phyloP scores from a whole-genome alignment of 345 rosid genomes.

The Ricinus communis region DNA sequence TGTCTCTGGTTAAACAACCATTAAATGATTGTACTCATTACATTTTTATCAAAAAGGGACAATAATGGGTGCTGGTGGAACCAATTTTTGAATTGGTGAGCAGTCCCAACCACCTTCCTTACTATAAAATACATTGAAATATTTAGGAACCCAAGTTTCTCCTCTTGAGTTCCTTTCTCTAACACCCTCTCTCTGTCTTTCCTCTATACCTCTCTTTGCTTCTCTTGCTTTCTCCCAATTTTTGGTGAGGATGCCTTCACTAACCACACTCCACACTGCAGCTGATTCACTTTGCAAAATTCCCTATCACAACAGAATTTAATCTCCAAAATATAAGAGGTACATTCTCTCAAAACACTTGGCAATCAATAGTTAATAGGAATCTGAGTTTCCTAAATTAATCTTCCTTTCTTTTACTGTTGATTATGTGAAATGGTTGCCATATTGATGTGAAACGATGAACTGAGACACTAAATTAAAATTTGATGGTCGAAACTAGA shows the following conservation, averaged over 20 bases:
- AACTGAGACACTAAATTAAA: too few relatives aligned
- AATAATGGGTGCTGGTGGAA: conserved; percentile 12
- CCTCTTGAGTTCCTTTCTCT: conserved; percentile 48
- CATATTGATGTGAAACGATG: too few relatives aligned
- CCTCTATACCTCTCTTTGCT: conserved; percentile 56
- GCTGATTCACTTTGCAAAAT: conserved; percentile 61
- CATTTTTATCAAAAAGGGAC: conserved; percentile 4
- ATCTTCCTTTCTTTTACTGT: too few relatives aligned
- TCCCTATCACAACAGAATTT: conserved; percentile 35
- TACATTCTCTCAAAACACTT: too few relatives aligned
- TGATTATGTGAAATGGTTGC: too few relatives aligned
- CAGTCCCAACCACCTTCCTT: conserved; percentile 62
- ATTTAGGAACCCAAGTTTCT: conserved; percentile 63
- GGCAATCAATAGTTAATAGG: too few relatives aligned
- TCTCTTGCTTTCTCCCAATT: conserved; percentile 78
- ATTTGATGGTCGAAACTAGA: too few relatives aligned
- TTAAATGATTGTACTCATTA: too few relatives aligned
- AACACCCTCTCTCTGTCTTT: conserved; percentile 51
- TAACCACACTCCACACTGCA: conserved; percentile 67
- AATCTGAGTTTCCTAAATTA: too few relatives aligned
- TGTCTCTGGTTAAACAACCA: too few relatives aligned
- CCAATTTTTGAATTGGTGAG: conserved; percentile 44
- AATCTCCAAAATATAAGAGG: too few relatives aligned
- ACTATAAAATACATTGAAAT: conserved; percentile 44
- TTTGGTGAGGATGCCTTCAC: conserved; percentile 48